phyloP scores from a whole-genome alignment of 2,329 filamentous ascomycete genomes.

The Fusarium liriodendri region DNA sequence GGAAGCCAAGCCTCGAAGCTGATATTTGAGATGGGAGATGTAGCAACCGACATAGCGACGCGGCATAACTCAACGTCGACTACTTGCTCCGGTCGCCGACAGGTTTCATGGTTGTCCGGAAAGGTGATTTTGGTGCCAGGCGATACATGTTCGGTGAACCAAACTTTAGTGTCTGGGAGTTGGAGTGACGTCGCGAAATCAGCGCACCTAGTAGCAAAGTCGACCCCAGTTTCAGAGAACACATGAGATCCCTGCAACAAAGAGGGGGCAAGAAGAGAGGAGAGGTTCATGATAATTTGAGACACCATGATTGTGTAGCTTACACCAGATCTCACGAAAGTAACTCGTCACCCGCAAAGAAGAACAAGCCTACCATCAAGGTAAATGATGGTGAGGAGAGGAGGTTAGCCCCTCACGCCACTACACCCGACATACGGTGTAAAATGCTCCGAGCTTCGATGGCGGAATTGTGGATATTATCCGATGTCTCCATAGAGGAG shows the following conservation, averaged over 20 bases:
- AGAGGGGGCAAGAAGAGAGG: slow-evolving; percentile 8
- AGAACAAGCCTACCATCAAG: no score
- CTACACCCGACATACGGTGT: background rate
- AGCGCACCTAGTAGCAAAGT: slow-evolving; percentile 30
- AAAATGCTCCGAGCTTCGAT: background rate
- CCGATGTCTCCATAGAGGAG: background rate
- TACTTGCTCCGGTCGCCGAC: slow-evolving; percentile 21
- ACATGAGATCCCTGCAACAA: slow-evolving; percentile 10
- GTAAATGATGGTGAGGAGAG: background rate
- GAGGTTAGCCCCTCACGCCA: background rate
- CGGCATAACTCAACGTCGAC: slow-evolving; percentile 31
- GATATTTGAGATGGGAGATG: slow-evolving; percentile 28
- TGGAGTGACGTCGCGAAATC: slow-evolving; percentile 20
- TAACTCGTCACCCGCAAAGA: no score
- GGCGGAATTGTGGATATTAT: background rate
- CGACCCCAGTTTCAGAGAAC: slow-evolving; percentile 1
- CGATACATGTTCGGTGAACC: slow-evolving; percentile 33
- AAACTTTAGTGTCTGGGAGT: slow-evolving; percentile 30
- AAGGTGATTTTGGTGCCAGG: slow-evolving; percentile 26
- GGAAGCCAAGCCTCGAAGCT: slow-evolving; percentile 60
- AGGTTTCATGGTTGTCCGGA: slow-evolving; percentile 27
- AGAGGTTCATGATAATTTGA: slow-evolving; percentile 3
- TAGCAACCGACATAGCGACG: slow-evolving; percentile 29
- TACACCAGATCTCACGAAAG: background rate
- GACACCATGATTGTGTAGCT: background rate